Base-by-base conservation (phyloP, 2,329 filamentous ascomycete species). In the Colletotrichum kahawae region DNA sequence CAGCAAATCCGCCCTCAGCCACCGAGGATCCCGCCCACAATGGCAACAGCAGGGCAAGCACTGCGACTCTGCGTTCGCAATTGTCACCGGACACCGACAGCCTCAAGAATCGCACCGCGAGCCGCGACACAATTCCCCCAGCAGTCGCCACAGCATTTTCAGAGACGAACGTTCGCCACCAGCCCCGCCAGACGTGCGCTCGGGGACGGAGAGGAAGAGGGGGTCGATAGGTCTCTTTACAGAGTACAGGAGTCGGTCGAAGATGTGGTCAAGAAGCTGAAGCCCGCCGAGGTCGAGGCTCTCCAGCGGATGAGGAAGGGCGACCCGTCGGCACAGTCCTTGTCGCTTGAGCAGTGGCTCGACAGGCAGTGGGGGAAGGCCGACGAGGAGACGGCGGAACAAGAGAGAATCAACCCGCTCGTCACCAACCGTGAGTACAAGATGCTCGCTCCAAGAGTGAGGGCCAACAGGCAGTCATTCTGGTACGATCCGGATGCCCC, bases 401-500 rank as follows among this genome's bases (percentile, higher is more conserved):
- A 71, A 33, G 54, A 57, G 57, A 31, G 73, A 51, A 70, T 77
- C 10, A 29, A 67, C 54, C 64, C 43, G 33, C 31, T 72, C 10
- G n/a, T 54, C 24, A 38, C 78, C 43, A 73, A 78, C 33, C 70
- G 64, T 51, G 75, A 81, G 51, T 77, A 69, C 21, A 76, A 77
- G 64, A 70, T 78, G 9, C 67, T 82, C 9, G 51, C 62, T 31
- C 65, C 74, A 38, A 67, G 74, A n/a, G 62, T 70, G 43, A 82
- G 79, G 70, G 81, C 82, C 14, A 84, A 83, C 77, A 84, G 78
- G 78, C 79, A 82, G 59, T 83, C 83, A 6, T 88, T 90, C 73
- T 90, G 88, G 88, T 87, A 84, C 79, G 85, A 88, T 77, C 84
- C 86, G 51, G 85, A 87, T n/a, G 88, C 89, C 77, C 82, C 83